Evolutionary conservation across 2,329 filamentous ascomycete genomes (phyloP).

Genomic region (Acrodontium crateriforme): DNA sequence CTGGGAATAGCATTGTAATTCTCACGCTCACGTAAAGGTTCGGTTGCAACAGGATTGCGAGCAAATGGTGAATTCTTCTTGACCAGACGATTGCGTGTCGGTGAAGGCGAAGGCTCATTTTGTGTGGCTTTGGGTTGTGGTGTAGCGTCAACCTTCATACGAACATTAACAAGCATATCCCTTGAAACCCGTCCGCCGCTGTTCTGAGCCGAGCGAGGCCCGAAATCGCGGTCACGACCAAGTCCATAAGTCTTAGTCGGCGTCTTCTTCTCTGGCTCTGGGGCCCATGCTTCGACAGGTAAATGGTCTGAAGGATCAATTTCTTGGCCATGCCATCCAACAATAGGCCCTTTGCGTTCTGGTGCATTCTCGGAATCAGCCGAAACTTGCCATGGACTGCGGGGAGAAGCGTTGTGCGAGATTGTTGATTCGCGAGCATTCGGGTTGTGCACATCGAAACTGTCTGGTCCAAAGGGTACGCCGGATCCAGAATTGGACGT

Average conservation of each 20-base stretch:
- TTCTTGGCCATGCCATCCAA: conserved; percentile 60
- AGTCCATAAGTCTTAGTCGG: conserved; percentile 22
- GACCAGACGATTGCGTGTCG: conserved; percentile 46
- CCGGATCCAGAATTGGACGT: conserved; percentile 38
- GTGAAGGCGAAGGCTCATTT: conserved; percentile 22
- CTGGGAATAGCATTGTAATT: conserved; percentile 30
- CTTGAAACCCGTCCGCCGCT: conserved; percentile 12
- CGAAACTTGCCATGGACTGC: conserved; percentile 16
- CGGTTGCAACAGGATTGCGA: conserved; percentile 6
- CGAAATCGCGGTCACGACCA: conserved; percentile 21
- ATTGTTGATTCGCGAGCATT: conserved; percentile 9
- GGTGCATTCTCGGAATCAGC: conserved; percentile 10
- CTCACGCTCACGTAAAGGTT: conserved; percentile 26
- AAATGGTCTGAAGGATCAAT: conserved; percentile 71
- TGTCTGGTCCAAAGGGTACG: conserved; percentile 61
- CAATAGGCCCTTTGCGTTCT: conserved; percentile 48
- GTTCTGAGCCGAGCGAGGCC: conserved; percentile 13
- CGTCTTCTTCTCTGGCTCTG: conserved; percentile 53
- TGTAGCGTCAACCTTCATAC: conserved; percentile 19
- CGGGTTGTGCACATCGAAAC: conserved; percentile 61
- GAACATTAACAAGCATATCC: conserved; percentile 21
- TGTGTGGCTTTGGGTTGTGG: too few relatives aligned
- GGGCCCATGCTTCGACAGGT: conserved; percentile 63
- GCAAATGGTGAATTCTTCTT: conserved; percentile 37
- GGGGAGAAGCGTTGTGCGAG: conserved; percentile 7